Evolutionary conservation across 345 rosid species (phyloP), one percentile per base, ranked within the genome.

Genomic region (Boechera retrofracta): DNA sequence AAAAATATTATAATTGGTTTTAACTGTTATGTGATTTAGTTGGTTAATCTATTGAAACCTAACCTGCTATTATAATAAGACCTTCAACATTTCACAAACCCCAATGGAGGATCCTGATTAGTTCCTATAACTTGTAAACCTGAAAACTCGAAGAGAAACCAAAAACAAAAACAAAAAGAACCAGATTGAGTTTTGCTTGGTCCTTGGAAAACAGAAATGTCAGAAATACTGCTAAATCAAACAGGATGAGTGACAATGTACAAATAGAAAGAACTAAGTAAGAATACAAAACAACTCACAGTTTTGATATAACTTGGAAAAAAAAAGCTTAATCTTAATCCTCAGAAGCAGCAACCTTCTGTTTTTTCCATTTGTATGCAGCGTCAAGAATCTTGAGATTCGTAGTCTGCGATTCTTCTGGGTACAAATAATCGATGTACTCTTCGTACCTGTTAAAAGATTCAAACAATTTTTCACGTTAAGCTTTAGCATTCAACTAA

Each of bases 311-410:
- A 39, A 51, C 5, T 58, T 6, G 0, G n/a, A 38, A 38, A 55
- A 2, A 12, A 3, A 32, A 61, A 8, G 53, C 5, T 57, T 58
- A 73, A 21, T 67, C 70, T n/a, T 24, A 59, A 51, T 92, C 90
- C 1, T 89, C 91, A 0, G 89, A 15, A 45, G 85, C 35, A 60
- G 84, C 47, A 48, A 83, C 24, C 83, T 77, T 91, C 71, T 87
- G 94, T 71, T 80, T 93, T 81, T 93, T 93, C 97, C 98, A 93
- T 28, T 79, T 83, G 24, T 83, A 83, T 0, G 98, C 98, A 39
- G 94, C 94, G 83, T 93, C 96, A 54, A 93, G 79, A 33, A 93
- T 89, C 86, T 86, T 91, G 64, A 91, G 86, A 58, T 83, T 86
- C 12, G 94, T 87, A 0, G 95, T 81, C 73, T 90, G 91, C n/a